Percentiles rank a stretch among this genome's conserved stretches.
Evolutionary conservation across 2,329 filamentous ascomycete genomes (phyloP).

Genomic region (Fusarium sp.): DNA sequence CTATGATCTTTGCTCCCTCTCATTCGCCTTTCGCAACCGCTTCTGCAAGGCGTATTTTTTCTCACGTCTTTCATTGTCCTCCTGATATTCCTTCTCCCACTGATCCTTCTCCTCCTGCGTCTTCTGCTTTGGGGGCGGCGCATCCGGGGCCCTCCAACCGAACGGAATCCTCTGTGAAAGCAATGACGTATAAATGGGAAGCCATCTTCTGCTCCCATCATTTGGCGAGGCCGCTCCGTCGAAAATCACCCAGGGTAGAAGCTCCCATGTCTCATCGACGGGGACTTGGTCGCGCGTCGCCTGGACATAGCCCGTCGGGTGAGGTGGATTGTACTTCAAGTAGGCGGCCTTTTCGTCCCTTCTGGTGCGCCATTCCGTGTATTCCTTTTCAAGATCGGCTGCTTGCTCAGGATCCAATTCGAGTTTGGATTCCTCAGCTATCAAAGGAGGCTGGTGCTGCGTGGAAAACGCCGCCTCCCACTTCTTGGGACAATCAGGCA

Average conservation of each 20-base stretch:
- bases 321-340: background rate
- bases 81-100: background rate
- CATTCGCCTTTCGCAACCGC: background rate
- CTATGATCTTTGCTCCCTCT: background rate
- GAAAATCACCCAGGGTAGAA: background rate
- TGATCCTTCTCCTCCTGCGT: background rate
- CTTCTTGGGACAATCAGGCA: slow-evolving; percentile 18
- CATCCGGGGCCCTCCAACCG: background rate
- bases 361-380: background rate
- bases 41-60: background rate
- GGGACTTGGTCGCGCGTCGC: background rate
- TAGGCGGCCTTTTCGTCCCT: background rate
- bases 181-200: background rate
- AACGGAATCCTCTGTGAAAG: background rate
- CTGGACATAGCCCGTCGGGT: background rate
- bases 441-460: slow-evolving; percentile 7
- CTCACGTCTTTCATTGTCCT: background rate
- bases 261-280: background rate
- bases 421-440: background rate
- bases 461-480: slow-evolving; percentile 23
- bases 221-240: background rate
- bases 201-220: background rate
- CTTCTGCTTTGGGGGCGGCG: background rate
- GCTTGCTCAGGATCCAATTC: background rate
- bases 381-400: background rate